phyloP scores from a whole-genome alignment of 352 stramenopile genomes.

The Peronospora farinosa region DNA sequence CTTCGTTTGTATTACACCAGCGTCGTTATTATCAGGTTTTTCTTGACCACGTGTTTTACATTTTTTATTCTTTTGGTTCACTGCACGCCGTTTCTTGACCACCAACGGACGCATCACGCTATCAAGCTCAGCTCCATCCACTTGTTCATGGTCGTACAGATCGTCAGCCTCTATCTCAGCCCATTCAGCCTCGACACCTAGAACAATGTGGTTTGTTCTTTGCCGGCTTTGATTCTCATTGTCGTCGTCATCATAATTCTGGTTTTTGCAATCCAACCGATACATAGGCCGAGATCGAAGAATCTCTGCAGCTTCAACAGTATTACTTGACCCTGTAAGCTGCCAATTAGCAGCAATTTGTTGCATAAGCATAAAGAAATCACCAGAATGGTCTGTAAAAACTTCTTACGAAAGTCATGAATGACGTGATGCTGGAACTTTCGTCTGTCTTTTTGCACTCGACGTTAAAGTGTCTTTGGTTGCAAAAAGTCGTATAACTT shows the following conservation, averaged over 20 bases:
- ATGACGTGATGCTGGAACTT: conserved; percentile 52
- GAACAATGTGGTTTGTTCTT: conserved; percentile 1
- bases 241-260: conserved; percentile 13
- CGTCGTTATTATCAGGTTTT: conserved; percentile 9
- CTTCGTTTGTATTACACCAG: conserved; percentile 27
- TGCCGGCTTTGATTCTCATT: conserved; percentile 34
- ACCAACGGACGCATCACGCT: conserved; percentile 10
- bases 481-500: too few relatives aligned
- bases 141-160: conserved; percentile 16
- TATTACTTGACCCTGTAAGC: conserved; percentile 25
- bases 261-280: conserved; percentile 16
- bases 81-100: conserved; percentile 15
- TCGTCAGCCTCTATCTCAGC: conserved; percentile 20
- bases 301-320: conserved; percentile 11
- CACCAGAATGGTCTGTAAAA: background rate
- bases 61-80: conserved; percentile 15
- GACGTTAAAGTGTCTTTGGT: conserved; percentile 55
- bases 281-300: conserved; percentile 8
- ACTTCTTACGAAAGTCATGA: conserved; percentile 55
- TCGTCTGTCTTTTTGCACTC: conserved; percentile 59
- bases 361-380: background rate
- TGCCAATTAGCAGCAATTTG: conserved; percentile 4
- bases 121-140: background rate
- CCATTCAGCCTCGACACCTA: conserved; percentile 6
- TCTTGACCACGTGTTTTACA: conserved; percentile 4